Evolutionary conservation across 495 filamentous ascomycete species (phyloP).

Genomic region (Aspergillus kassunensis): DNA sequence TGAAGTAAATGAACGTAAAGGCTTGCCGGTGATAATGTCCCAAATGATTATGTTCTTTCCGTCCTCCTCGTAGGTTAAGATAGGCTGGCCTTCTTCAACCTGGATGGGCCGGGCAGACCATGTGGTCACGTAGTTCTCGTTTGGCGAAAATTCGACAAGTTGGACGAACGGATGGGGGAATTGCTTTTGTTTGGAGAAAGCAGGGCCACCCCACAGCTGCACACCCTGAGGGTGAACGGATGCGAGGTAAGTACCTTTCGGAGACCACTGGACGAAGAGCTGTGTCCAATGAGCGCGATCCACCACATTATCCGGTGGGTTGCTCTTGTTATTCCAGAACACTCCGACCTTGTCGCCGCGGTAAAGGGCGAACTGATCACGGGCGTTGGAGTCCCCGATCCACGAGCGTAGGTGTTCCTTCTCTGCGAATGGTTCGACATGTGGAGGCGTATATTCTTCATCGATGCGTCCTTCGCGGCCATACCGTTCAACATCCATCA

Average conservation of each 20-base stretch:
- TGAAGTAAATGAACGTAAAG: slow-evolving; percentile 86
- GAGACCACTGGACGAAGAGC: slow-evolving; percentile 95
- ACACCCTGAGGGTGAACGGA: slow-evolving; percentile 95
- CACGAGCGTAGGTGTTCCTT: slow-evolving; percentile 95
- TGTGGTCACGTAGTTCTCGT: slow-evolving; percentile 89
- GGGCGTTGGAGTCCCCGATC: slow-evolving; percentile 77
- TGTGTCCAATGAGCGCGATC: slow-evolving; percentile 96
- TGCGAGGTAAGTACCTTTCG: slow-evolving; percentile 85
- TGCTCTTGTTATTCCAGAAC: slow-evolving; percentile 97
- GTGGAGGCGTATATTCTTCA: slow-evolving; percentile 78
- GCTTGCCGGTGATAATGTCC: slow-evolving; percentile 88
- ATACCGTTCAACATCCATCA: slow-evolving; percentile 95
- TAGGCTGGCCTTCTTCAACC: slow-evolving; percentile 82
- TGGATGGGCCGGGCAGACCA: slow-evolving; percentile 92
- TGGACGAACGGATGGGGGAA: slow-evolving; percentile 95
- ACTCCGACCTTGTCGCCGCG: slow-evolving; percentile 85
- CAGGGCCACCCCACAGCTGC: slow-evolving; percentile 89
- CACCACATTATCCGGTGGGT: slow-evolving; percentile 79
- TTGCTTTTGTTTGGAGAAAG: slow-evolving; percentile 84
- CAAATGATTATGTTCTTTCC: slow-evolving; percentile 99
- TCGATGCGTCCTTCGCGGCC: slow-evolving; percentile 89
- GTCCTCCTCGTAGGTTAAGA: slow-evolving; percentile 84
- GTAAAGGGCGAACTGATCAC: slow-evolving; percentile 94
- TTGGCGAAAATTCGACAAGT: slow-evolving; percentile 90
- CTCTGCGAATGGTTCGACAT: slow-evolving; percentile 74